These are phyloP conservation scores for Saccharomyces hybrid DNA, from an alignment of 1,139 yeast species.

Conservation along the genomic window DNA sequence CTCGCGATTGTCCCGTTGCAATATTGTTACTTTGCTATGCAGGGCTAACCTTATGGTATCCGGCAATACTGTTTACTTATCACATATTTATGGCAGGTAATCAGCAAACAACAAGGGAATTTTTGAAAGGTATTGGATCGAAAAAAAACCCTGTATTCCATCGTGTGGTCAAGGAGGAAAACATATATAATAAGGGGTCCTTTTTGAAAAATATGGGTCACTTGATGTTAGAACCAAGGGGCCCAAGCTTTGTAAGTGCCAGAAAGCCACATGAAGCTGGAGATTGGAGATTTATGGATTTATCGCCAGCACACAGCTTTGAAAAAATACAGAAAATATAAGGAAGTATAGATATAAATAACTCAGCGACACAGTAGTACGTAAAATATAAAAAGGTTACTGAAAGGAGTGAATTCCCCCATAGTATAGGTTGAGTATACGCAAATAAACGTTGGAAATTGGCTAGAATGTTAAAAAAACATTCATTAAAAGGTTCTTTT, in stretches of 20 bases:
- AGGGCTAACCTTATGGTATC: constrained; percentile 43
- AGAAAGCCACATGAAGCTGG: constrained; percentile 35
- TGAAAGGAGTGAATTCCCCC: too few relatives aligned
- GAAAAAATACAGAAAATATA: constrained; percentile 5
- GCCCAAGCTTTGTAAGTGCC: constrained; percentile 37
- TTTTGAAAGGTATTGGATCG: constrained; percentile 37
- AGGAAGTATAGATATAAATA: not conserved
- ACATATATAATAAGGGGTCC: constrained; percentile 41
- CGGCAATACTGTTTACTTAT: constrained; percentile 43
- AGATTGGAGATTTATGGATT: constrained; percentile 39
- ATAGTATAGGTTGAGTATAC: too few relatives aligned
- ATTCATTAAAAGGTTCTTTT: too few relatives aligned
- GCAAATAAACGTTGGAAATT: too few relatives aligned
- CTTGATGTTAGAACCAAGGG: constrained; percentile 47
- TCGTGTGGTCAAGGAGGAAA: constrained; percentile 28
- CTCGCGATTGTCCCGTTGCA: constrained; percentile 33
- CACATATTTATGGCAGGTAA: constrained; percentile 50
- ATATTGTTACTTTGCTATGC: constrained; percentile 45
- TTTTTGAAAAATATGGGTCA: constrained; percentile 37
- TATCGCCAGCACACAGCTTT: constrained; percentile 11
- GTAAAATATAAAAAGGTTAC: too few relatives aligned
- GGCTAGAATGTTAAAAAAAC: too few relatives aligned
- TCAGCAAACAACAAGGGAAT: constrained; percentile 70
- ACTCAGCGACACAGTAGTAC: not conserved
- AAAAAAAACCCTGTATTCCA: constrained; percentile 26